Evolutionary conservation across 352 stramenopile species (phyloP).

Genomic region (Phytophthora rubi): DNA sequence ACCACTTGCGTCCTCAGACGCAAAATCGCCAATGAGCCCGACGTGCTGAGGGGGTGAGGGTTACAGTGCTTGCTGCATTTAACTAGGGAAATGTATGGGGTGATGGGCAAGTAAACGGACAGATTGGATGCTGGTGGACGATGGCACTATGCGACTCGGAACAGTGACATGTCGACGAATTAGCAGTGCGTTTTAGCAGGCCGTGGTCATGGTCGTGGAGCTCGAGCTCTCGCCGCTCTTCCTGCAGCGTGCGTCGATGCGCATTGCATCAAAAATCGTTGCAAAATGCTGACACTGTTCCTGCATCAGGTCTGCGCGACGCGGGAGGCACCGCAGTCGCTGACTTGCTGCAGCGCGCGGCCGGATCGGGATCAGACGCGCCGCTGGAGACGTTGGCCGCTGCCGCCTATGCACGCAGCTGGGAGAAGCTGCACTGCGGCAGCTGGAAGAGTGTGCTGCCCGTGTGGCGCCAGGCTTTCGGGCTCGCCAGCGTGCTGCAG

Average conservation of each 20-base stretch:
- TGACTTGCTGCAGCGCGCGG: conserved; percentile 47
- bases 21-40: conserved; percentile 28
- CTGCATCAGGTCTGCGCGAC: conserved; percentile 43
- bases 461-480: conserved; percentile 74
- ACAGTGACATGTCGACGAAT: conserved; percentile 8
- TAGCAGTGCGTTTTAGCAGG: neutral
- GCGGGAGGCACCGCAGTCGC: conserved; percentile 52
- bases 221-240: conserved; percentile 26
- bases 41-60: too few relatives aligned
- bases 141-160: neutral
- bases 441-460: conserved; percentile 67
- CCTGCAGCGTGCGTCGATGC: conserved; percentile 32
- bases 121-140: conserved; percentile 20
- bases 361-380: conserved; percentile 1
- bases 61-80: neutral
- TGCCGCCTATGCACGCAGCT: conserved; percentile 65
- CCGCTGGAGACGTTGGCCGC: conserved; percentile 22
- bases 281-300: neutral
- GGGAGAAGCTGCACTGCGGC: conserved; percentile 78
- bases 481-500: conserved; percentile 55
- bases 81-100: conserved; percentile 26
- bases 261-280: too few relatives aligned
- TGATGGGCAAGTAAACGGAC: conserved; percentile 22
- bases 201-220: neutral
- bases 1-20: conserved; percentile 13